These are phyloP conservation scores for slime mould (Dictyostelium discoideum) DNA, from an alignment of 78 protist species.

Conservation along the genomic window dicty_2.7 NC_007088.5:5101501-5102000, in stretches of 20 bases:
- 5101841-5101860: background rate
- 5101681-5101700: background rate
- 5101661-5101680: background rate
- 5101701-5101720: no score
- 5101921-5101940: no score
- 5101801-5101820: background rate
- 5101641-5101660: background rate
- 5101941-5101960: background rate
- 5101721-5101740: no score
- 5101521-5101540: slow-evolving; percentile 70
- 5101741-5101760: no score
- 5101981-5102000: no score
- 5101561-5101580: slow-evolving; percentile 6
- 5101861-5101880: background rate
- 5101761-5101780: no score
- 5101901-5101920: background rate
- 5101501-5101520: slow-evolving; percentile 16
- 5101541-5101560: background rate
- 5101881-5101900: background rate
- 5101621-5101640: slow-evolving; percentile 30
- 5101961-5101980: background rate
- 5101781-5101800: background rate
- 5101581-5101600: background rate
- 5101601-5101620: slow-evolving; percentile 28
- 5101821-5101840: background rate